A percentile compares a stretch with the other conserved stretches of the same genome.
These are phyloP conservation scores for Pichia manshurica DNA, from an alignment of 805 yeast species.

Conservation along the genomic window DNA sequence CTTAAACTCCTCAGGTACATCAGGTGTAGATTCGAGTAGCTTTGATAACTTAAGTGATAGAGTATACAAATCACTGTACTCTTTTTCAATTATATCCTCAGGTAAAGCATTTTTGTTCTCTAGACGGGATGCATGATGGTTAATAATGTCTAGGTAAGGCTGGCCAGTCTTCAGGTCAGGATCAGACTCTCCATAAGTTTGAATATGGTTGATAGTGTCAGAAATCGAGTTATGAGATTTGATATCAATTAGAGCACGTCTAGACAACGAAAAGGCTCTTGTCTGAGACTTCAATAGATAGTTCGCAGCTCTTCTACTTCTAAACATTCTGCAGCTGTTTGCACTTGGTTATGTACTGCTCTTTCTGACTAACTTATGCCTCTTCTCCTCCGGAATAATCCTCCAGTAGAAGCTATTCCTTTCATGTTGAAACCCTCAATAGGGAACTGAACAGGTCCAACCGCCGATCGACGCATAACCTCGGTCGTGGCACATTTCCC, in stretches of 20 bases:
- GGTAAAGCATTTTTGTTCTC: neutral
- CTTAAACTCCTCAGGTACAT: slow-evolving; percentile 14
- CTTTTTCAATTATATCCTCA: slow-evolving; percentile 4
- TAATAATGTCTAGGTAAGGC: slow-evolving; percentile 9
- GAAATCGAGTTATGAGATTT: slow-evolving; percentile 3
- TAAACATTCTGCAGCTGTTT: neutral
- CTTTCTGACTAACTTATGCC: too few relatives aligned
- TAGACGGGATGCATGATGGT: slow-evolving; percentile 13
- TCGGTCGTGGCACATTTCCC: too few relatives aligned
- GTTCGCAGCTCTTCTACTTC: neutral
- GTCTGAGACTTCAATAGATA: neutral
- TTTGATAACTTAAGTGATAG: slow-evolving; percentile 12
- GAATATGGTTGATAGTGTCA: slow-evolving; percentile 5
- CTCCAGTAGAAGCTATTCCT: too few relatives aligned
- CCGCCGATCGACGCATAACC: too few relatives aligned
- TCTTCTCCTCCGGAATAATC: neutral
- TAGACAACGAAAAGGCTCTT: neutral
- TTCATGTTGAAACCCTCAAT: neutral
- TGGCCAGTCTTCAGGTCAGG: slow-evolving; percentile 8
- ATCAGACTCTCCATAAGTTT: neutral
- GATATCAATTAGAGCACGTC: neutral
- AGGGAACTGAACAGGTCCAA: neutral
- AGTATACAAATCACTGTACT: slow-evolving; percentile 14
- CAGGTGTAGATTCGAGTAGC: slow-evolving; percentile 10
- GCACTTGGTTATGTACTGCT: too few relatives aligned